Base-by-base conservation (phyloP, 108 stramenopile genomes). In the Nannochloropsis gaditana region DNA sequence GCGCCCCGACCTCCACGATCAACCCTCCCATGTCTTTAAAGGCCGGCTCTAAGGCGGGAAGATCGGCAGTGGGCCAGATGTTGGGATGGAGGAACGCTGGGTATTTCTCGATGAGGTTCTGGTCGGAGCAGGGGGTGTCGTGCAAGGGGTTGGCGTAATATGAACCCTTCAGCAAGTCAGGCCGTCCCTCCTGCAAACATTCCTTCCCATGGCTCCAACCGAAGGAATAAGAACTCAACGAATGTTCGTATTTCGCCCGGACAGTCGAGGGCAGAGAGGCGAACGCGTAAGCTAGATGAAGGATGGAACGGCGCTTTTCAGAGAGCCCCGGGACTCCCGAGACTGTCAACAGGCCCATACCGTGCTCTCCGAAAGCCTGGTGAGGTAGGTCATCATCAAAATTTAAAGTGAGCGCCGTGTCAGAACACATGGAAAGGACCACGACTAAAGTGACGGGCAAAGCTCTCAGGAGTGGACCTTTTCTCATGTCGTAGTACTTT, bases 161-260 rank as follows among this genome's bases (percentile, higher is more conserved):
- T 73, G 92, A 93, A 15, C 98, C 96, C 88, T 98, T 98, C 59
- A 90, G 83, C 9, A 89, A 91, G 84, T 98, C 98, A 15, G 92
- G 92, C 73, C 90, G 92, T 45, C 91, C 91, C 1, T 86, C 80
- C 41, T 93, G 91, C 41, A 98, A 91, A 45, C 92, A 93, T 90
- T 98, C 98, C 80, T 94, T 94, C 9, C 98, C 98, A 86, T 97
- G 96, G 59, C 92, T 92, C 95, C 93, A 93, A 31, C 98, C 98
- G n/a, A 96, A 93, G 43, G 90, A 88, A 89, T 95, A 98, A 81
- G 81, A 84, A 17, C 93, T 86, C 44, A 91, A 84, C 9, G 93
- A 91, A 43, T 86, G 90, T 80, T 93, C 94, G 47, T 94, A 91
- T 43, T 87, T 83, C 21, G 90, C 86, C 82, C 93, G 85, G 80